Evolutionary conservation across 2,329 filamentous ascomycete genomes (phyloP).

Genomic region (Endocalyx cinctus): DNA sequence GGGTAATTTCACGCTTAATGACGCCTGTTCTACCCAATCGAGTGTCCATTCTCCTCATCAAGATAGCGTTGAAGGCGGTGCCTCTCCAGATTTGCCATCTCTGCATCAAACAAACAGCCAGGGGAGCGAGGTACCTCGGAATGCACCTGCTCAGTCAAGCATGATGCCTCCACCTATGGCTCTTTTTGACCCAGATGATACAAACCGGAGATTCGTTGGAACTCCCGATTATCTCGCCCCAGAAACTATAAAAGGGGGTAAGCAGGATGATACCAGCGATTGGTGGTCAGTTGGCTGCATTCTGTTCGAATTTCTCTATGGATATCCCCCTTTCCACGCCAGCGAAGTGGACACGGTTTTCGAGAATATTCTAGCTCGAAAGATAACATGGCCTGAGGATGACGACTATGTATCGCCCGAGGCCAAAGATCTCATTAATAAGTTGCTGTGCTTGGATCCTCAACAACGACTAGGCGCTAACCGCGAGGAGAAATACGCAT

Average conservation of each 20-base stretch:
- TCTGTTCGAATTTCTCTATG: slow-evolving; percentile 91
- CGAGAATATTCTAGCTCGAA: slow-evolving; percentile 86
- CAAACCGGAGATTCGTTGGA: slow-evolving; percentile 86
- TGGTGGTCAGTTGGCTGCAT: slow-evolving; percentile 99
- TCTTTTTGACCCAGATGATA: slow-evolving; percentile 92
- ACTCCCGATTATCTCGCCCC: slow-evolving; percentile 96
- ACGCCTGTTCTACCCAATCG: slow-evolving; percentile 43
- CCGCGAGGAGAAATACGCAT: slow-evolving; percentile 72
- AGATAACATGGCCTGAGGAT: slow-evolving; percentile 88
- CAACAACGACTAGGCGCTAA: slow-evolving; percentile 81
- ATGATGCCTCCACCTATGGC: slow-evolving; percentile 92
- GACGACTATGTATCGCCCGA: slow-evolving; percentile 76
- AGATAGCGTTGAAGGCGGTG: slow-evolving; percentile 67
- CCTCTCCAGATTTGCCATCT: slow-evolving; percentile 71
- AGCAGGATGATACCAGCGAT: slow-evolving; percentile 97
- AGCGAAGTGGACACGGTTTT: slow-evolving; percentile 89
- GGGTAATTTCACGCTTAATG: slow-evolving; percentile 69
- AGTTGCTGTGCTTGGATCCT: slow-evolving; percentile 80
- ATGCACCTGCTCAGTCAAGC: slow-evolving; percentile 56
- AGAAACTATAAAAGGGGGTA: slow-evolving; percentile 91
- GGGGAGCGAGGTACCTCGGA: slow-evolving; percentile 48
- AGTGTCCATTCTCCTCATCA: slow-evolving; percentile 61
- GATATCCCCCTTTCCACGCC: slow-evolving; percentile 90
- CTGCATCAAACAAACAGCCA: slow-evolving; percentile 51
- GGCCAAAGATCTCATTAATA: slow-evolving; percentile 92